Evolutionary conservation across 2,329 filamentous ascomycete genomes (phyloP), one percentile per base, ranked within the genome.

Genomic region (Epichloe sylvatica): DNA sequence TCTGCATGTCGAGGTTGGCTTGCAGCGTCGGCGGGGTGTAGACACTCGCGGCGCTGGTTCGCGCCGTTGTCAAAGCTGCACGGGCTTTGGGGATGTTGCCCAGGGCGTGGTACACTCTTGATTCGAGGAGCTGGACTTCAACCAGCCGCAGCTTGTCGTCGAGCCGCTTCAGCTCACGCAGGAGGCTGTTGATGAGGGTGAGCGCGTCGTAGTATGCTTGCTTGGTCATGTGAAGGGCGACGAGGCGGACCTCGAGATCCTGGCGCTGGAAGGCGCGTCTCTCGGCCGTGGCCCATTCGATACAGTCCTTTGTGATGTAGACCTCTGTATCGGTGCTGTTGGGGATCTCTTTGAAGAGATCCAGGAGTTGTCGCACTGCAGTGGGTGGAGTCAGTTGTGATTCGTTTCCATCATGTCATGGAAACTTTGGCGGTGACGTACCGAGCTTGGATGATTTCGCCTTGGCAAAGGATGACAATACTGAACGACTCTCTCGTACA

Each of bases 121-220:
- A 97, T 72, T 98, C 92, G 57, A 98, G 80, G 52, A 98, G 81
- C 71, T 98, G 94, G 49, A 98, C 92, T 70, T 98, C 92, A 25
- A 98, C 92, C 53, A 98, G 77, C 58, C 96, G 89, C 56, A 98
- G 81, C 75, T 98, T 98, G 76, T 98, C 94, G 66, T 98, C 92
- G 59, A 98, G 77, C 51, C 94, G 87, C 77, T 97, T 97, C 60
- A 98, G 80, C 76, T 98, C 94, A 63, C 88, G 88, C 52, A 98
- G 81, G 53, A 98, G 83, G 59, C 84, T 83, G 73, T 97, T 97
- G 78, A 97, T 97, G 62, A 98, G 83, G 25, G 86, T 91, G 57
- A 98, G 82, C 54, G 92, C 87, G 58, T 98, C 94, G 67, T 97
- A 97, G 74, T 95, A 97, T 51, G 89, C 84, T 67, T 95, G 87